Conservation (phyloP, 306 rosid genomes). For the Vicia sativa region DNA sequence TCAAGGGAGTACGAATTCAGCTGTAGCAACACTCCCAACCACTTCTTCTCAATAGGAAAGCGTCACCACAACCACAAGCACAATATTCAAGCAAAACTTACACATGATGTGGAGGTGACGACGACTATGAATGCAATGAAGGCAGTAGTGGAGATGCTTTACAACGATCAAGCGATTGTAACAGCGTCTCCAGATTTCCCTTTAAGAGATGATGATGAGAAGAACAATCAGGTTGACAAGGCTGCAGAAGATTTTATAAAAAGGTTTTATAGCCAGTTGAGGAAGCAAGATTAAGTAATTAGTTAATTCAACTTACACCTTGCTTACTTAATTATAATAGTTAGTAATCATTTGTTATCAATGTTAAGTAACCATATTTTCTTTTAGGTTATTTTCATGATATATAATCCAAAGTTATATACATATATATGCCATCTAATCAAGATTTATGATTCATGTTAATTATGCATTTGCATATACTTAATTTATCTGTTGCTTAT, state of each 20-base stretch:
- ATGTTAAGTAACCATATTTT: not conserved
- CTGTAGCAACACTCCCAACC: slow-evolving; percentile 78
- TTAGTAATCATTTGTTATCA: not conserved
- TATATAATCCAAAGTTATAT: not conserved
- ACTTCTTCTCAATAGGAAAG: slow-evolving; percentile 44
- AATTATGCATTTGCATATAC: too few species aligned
- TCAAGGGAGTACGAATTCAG: slow-evolving; percentile 84
- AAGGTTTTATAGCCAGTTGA: slow-evolving; percentile 69
- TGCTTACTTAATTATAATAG: too few species aligned
- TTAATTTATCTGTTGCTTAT: too few species aligned
- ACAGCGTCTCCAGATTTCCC: slow-evolving; percentile 70
- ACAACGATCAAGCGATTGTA: not conserved
- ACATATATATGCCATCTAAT: too few species aligned
- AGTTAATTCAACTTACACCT: not conserved
- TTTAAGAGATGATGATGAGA: slow-evolving; percentile 46
- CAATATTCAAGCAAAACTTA: slow-evolving; percentile 34
- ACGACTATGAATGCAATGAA: slow-evolving; percentile 44
- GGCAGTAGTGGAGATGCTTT: slow-evolving; percentile 59
- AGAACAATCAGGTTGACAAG: slow-evolving; percentile 60
- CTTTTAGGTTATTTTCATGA: not conserved
- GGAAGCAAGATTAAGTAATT: slow-evolving; percentile 47
- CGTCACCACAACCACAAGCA: slow-evolving; percentile 46
- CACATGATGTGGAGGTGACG: slow-evolving; percentile 59
- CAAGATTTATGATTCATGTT: too few species aligned
- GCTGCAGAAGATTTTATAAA: slow-evolving; percentile 83